Conservation (phyloP, 176 grass and related monocot species). For the Bromus sterilis region DNA sequence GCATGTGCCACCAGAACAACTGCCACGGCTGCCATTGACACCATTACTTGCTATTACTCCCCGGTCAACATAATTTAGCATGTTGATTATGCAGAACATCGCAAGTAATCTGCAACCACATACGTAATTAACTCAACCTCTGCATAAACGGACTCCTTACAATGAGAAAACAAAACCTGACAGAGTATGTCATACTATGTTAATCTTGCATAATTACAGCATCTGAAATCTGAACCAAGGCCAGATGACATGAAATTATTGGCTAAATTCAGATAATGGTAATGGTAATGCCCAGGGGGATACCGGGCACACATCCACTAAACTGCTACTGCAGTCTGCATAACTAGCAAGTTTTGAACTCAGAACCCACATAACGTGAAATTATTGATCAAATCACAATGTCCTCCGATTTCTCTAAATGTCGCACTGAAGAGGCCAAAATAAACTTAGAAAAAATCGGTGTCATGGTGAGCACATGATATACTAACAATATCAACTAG, state of each 20-base stretch:
- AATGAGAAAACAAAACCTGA: neutral
- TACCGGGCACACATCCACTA: neutral
- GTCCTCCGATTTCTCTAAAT: neutral
- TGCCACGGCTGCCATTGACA: conserved; percentile 78
- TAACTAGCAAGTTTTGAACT: neutral
- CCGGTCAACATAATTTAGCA: conserved; percentile 96
- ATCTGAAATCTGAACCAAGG: conserved; percentile 1
- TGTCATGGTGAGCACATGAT: neutral
- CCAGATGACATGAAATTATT: neutral
- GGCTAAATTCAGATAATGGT: neutral
- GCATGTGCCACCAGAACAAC: conserved; percentile 67
- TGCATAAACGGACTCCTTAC: neutral
- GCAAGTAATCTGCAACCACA: conserved; percentile 72
- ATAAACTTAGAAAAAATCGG: neutral
- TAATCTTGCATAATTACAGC: neutral
- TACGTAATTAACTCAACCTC: neutral
- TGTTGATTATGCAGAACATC: conserved; percentile 93
- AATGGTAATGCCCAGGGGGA: neutral
- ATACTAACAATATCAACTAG: neutral
- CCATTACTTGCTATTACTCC: conserved; percentile 99
- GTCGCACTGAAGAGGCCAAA: neutral
- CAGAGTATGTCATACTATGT: neutral
- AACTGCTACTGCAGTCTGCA: neutral
- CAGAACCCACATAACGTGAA: neutral
- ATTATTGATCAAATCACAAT: neutral